phyloP scores from a whole-genome alignment of 768 basidiomycete species.

The Arthromyces matolae region DNA sequence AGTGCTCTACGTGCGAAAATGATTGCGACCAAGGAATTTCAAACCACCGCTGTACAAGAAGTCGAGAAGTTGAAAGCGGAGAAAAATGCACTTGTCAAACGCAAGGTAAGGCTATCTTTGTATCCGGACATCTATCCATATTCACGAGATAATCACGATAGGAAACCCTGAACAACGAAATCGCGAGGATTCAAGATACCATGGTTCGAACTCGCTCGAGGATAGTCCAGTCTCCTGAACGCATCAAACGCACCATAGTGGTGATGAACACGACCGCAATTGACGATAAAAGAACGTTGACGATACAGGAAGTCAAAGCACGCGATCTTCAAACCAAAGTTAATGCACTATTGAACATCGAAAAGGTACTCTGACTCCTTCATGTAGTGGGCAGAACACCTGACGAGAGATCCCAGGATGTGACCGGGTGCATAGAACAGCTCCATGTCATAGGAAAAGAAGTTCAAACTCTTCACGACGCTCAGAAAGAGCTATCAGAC shows the following conservation, averaged over 20 bases:
- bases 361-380: constrained; percentile 50
- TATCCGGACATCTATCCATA: neutral
- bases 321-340: constrained; percentile 77
- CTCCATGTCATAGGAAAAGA: constrained; percentile 74
- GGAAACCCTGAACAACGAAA: constrained; percentile 63
- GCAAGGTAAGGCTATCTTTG: constrained; percentile 44
- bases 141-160: constrained; percentile 17
- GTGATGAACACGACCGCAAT: constrained; percentile 65
- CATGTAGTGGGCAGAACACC: neutral
- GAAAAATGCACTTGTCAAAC: constrained; percentile 57
- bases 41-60: constrained; percentile 55
- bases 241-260: constrained; percentile 78
- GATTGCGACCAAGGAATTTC: constrained; percentile 65
- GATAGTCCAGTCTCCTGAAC: constrained; percentile 89
- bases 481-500: constrained; percentile 66
- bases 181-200: constrained; percentile 53
- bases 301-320: constrained; percentile 66
- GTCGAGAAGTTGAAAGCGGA: constrained; percentile 72
- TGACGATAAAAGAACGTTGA: constrained; percentile 68
- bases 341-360: constrained; percentile 64
- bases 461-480: constrained; percentile 52
- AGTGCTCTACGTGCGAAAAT: constrained; percentile 58
- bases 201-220: constrained; percentile 65
- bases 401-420: constrained; percentile 44
- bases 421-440: constrained; percentile 69